These are phyloP conservation scores for Perkinsela sp. DNA, from an alignment of 208 protist species.

Conservation along the genomic window DNA sequence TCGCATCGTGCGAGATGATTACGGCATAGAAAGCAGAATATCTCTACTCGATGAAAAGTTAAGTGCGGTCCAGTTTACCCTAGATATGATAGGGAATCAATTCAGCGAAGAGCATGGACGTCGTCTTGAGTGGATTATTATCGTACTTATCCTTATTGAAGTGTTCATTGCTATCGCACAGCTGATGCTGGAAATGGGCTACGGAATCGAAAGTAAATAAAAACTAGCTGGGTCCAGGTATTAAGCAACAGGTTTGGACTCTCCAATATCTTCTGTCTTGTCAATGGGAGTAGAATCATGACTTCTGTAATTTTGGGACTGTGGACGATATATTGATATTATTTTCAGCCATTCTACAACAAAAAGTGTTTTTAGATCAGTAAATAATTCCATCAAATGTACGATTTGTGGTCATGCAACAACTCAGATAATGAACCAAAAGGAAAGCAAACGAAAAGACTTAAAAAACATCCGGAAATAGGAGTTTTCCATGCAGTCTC, in stretches of 20 bases:
- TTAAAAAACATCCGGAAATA: no score
- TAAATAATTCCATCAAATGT: no score
- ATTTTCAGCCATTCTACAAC: no score
- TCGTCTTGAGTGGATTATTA: conserved; percentile 42
- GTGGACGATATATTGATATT: not conserved
- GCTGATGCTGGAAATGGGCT: conserved; percentile 12
- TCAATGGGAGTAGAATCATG: not conserved
- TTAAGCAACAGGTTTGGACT: not conserved
- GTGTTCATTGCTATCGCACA: conserved; percentile 36
- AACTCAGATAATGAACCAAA: no score
- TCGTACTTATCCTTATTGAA: conserved; percentile 36
- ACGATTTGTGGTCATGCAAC: no score
- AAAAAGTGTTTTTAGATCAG: no score
- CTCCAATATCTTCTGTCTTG: not conserved
- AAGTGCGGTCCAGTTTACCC: not conserved
- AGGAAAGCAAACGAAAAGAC: no score
- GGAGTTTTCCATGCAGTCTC: no score
- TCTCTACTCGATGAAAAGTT: not conserved
- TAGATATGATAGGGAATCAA: not conserved
- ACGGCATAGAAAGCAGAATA: not conserved
- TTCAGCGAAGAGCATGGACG: not conserved
- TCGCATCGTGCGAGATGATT: conserved; percentile 21
- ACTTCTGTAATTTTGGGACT: not conserved
- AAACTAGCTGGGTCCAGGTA: not conserved
- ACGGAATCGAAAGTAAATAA: not conserved